Evolutionary conservation across 148 eudicot genomes (phyloP).

Genomic region (Spergularia bocconei): DNA sequence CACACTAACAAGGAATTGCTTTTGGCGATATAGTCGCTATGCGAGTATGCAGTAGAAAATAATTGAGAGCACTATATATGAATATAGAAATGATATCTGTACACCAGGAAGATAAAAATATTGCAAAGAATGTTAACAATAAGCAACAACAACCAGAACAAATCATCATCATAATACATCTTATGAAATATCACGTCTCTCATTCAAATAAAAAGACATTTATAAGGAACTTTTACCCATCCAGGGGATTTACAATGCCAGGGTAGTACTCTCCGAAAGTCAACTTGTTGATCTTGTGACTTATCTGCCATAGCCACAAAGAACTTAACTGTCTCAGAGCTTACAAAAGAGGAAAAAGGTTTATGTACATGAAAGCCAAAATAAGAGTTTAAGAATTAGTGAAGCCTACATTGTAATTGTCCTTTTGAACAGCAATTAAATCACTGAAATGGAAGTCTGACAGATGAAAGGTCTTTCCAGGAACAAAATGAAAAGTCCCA

Average conservation of each 20-base stretch:
- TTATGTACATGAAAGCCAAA: constrained; percentile 3
- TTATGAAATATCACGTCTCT: not conserved
- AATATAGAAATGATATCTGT: too few species aligned
- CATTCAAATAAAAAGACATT: not conserved
- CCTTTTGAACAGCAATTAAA: constrained; percentile 50
- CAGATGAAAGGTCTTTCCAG: constrained; percentile 83
- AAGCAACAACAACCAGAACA: too few species aligned
- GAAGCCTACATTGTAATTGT: constrained; percentile 62
- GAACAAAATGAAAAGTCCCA: constrained; percentile 83
- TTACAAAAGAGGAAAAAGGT: not conserved
- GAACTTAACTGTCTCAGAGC: constrained; percentile 1
- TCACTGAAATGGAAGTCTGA: constrained; percentile 46
- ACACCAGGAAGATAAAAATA: too few species aligned
- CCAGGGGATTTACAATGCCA: constrained; percentile 70
- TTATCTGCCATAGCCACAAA: constrained; percentile 46
- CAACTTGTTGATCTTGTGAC: constrained; percentile 73
- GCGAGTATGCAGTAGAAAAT: too few species aligned
- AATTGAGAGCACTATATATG: too few species aligned
- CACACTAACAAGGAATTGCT: too few species aligned
- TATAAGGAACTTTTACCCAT: constrained; percentile 49
- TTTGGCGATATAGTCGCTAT: too few species aligned
- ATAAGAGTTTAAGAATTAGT: not conserved
- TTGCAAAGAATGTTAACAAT: too few species aligned
- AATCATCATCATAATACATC: too few species aligned
- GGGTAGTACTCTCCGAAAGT: constrained; percentile 79